Base-by-base conservation (phyloP, 352 stramenopile genomes). In the Phytophthora quininea region DNA sequence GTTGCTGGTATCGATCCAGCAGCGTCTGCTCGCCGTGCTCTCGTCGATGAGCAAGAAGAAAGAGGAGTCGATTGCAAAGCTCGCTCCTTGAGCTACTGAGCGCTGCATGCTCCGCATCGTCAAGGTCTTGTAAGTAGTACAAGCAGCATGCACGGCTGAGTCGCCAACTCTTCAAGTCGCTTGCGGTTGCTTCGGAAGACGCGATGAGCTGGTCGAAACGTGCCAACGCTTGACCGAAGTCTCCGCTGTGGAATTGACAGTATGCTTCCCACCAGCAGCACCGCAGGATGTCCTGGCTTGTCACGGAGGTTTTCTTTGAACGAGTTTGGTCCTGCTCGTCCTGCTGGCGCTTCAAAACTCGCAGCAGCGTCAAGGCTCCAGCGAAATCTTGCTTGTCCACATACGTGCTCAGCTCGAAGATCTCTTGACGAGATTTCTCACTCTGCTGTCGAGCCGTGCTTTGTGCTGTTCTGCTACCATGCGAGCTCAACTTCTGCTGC, bases 21-120 rank as follows among this genome's bases (percentile, higher is more conserved):
- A 98, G 83, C 7, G 98, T 61, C 42, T 93, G 89, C 45, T 97
- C 91, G 2, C 58, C 50, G 11, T 84, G 65, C 24, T 79, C 38
- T 38, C 67, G 62, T 24, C 47, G 42, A 51, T 88, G 69, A 0
- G 75, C 74, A 2, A 87, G 52, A 5, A 90, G 60, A 52, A 80
- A 90, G 10, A 90, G 38, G 14, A 90, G 58, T 0, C 82, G 77
- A 60, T 89, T 84, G 66, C 81, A 88, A 3, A 90, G 59, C 32
- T 62, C 58, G 24, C 74, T 64, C 24, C 78, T 73, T 30, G 71
- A 75, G n/a, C 67, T 76, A 12, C 73, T 64, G n/a, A 88, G 54
- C 8, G 81, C 75, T 12, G 77, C 69, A 45, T 80, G 74, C 30
- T 92, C 84, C 8, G 80, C 82, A 0, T 82, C 71, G 14, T 90